Conservation (phyloP, 2,329 filamentous ascomycete genomes). For the Coniochaeta sp. region DNA sequence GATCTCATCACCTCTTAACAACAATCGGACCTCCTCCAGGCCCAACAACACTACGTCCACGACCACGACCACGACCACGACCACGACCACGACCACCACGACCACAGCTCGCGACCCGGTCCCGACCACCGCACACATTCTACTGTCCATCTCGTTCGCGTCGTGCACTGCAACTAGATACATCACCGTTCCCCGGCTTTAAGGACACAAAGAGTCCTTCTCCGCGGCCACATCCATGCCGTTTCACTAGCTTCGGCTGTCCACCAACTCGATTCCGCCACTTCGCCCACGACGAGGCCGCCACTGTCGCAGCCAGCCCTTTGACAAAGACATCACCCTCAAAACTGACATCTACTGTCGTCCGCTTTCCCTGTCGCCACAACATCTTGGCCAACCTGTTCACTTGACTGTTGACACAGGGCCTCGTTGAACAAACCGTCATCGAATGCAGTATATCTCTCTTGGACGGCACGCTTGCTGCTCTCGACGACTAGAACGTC, state of each 20-base stretch:
- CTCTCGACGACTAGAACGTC: neutral
- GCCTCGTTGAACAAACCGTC: neutral
- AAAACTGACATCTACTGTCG: neutral
- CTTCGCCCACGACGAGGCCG: neutral
- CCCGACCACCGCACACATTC: neutral
- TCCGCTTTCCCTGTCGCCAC: neutral
- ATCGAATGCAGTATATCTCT: neutral
- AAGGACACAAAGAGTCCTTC: neutral
- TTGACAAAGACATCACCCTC: neutral
- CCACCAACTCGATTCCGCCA: neutral
- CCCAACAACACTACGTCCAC: neutral
- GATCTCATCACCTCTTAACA: slow-evolving; percentile 1
- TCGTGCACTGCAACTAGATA: neutral
- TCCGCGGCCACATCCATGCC: neutral
- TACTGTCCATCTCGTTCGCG: neutral
- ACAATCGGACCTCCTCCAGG: neutral
- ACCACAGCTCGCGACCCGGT: neutral
- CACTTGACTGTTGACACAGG: neutral
- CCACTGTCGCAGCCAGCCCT: neutral
- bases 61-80: neutral
- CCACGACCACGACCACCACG: neutral
- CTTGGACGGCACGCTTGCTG: neutral
- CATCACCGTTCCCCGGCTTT: neutral
- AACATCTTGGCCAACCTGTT: neutral
- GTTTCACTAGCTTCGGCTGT: neutral